Evolutionary conservation across 495 filamentous ascomycete genomes (phyloP).

Genomic region (Bryoglossum gracile): DNA sequence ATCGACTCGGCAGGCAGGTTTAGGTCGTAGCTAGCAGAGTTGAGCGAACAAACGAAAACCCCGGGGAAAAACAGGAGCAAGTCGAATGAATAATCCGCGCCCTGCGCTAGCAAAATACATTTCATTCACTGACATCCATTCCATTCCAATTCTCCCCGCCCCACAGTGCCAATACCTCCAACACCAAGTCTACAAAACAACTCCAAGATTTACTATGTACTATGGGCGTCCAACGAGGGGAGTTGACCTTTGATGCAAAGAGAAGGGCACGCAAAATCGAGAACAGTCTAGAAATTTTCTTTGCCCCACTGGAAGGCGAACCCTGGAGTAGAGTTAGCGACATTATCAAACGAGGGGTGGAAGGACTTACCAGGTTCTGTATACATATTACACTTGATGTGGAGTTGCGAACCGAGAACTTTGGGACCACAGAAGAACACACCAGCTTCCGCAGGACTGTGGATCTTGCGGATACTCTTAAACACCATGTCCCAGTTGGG

Average conservation of each 20-base stretch:
- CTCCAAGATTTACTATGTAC: too few relatives aligned
- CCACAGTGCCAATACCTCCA: too few relatives aligned
- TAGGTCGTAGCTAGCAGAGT: not conserved
- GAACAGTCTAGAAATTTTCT: conserved; percentile 57
- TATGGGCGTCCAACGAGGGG: not conserved
- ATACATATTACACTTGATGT: conserved; percentile 73
- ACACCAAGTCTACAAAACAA: too few relatives aligned
- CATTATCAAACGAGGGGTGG: conserved; percentile 8
- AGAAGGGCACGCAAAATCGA: not conserved
- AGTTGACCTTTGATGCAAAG: not conserved
- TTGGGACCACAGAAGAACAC: conserved; percentile 79
- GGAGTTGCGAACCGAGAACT: conserved; percentile 57
- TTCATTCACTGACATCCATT: not conserved
- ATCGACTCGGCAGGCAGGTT: not conserved
- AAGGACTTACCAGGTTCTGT: conserved; percentile 52
- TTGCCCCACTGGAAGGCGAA: conserved; percentile 52
- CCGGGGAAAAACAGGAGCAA: not conserved
- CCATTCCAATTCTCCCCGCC: not conserved
- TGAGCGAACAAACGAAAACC: not conserved
- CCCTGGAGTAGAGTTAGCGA: conserved; percentile 21
- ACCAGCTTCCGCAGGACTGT: conserved; percentile 62
- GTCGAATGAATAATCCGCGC: not conserved
- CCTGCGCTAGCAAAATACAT: conserved; percentile 1
- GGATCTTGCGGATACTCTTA: conserved; percentile 64
- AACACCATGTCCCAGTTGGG: conserved; percentile 80